phyloP scores from a whole-genome alignment of 2,329 filamentous ascomycete genomes.

The Colletotrichum navitas region DNA sequence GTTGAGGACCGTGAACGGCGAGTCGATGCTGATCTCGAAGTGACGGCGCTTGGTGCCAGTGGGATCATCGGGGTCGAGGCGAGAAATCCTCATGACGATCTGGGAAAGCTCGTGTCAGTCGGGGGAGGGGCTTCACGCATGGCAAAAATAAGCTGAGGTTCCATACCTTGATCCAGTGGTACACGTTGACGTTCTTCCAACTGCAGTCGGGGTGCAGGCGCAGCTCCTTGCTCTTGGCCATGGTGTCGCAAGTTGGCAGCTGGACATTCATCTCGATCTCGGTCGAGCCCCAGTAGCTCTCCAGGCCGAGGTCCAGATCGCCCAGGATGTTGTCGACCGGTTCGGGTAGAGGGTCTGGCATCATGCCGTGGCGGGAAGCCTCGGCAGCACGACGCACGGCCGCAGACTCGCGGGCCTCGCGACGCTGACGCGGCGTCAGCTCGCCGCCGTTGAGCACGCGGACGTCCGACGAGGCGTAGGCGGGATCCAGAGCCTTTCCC shows the following conservation, averaged over 20 bases:
- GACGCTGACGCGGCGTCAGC: constrained; percentile 65
- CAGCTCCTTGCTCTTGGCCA: constrained; percentile 77
- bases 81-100: constrained; percentile 94
- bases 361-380: constrained; percentile 57
- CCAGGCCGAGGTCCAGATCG: constrained; percentile 77
- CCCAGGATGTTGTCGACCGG: constrained; percentile 81
- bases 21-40: constrained; percentile 97
- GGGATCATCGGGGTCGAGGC: constrained; percentile 82
- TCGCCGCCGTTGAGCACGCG: constrained; percentile 85
- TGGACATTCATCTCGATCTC: constrained; percentile 97
- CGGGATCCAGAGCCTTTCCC: constrained; percentile 79
- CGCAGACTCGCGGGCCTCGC: constrained; percentile 62
- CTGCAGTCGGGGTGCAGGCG: constrained; percentile 90
- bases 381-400: constrained; percentile 66
- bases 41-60: constrained; percentile 80
- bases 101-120: constrained; percentile 51
- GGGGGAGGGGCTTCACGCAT: background rate
- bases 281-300: constrained; percentile 85
- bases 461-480: constrained; percentile 81
- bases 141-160: background rate
- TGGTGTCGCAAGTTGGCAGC: constrained; percentile 87
- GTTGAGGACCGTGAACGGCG: constrained; percentile 91
- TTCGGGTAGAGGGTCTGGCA: constrained; percentile 61
- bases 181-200: constrained; percentile 93
- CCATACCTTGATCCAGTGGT: constrained; percentile 94